Base-by-base conservation (phyloP, 306 rosid genomes). In the Rosa persica region DNA sequence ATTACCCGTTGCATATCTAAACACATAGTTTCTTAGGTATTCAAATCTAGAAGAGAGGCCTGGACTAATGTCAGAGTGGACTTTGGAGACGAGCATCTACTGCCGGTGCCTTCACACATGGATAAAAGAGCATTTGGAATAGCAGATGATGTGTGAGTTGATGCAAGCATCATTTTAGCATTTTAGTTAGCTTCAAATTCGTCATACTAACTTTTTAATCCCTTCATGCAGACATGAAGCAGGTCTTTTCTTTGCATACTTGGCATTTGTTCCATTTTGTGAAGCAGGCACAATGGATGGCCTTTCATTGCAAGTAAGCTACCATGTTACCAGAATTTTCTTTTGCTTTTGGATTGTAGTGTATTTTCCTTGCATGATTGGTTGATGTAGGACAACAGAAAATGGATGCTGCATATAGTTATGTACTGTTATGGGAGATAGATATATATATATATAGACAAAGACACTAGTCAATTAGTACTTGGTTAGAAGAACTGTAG, bases 81-180 rank as follows among this genome's bases (percentile, higher is more conserved):
- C 98, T 94, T 72, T 92, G 97, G 97, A 86, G 90, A 82, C 81
- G 97, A 81, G 98, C 98, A 61, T 58, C 86, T 48, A 75, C 88
- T 71, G 96, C 95, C 61, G 95, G 98, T 74, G 97, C 97, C 74
- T 87, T 76, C 83, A 89, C 92, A 2, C 80, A 67, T 90, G 89
- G 98, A 94, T 57, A 94, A 92, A 86, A 88, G 90, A 88, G 91
- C 94, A n/a, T 94, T 90, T 82, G 98, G 97, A 85, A 82, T 94
- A 82, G 96, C 97, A 66, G 98, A 92, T 86, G 98, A 92, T 86
- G 90, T 94, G 98, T 92, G 89, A 79, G 76, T 64, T 76, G 60
- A 66, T 78, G 51, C 62, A 22, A 39, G 36, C 36, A 1, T 30
- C 70, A 20, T 69, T 51, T 76, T 65, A 49, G 70, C 76, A 77